Evolutionary conservation across 2,329 filamentous ascomycete species (phyloP), one percentile per base, ranked within the genome.

Genomic region (Tricladium varicosporioides): DNA sequence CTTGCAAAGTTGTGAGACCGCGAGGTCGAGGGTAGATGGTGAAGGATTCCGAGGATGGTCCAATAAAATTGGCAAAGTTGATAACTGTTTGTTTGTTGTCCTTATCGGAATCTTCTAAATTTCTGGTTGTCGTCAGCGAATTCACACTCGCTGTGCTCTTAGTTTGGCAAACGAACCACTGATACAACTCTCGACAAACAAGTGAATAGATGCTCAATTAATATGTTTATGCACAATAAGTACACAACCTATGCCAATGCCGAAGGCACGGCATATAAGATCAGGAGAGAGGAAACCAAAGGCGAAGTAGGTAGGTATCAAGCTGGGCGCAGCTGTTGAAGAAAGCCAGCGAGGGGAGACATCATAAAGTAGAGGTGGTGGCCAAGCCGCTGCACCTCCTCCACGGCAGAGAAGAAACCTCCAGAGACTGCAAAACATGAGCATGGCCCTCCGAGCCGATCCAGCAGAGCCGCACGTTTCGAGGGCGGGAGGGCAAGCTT

Each of bases 221-320:
- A 57, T 55, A 51, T 54, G 36, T 45, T 60, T 60, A 60, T 60
- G 56, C 53, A 60, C 57, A 60, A 57, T 50, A 56, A 48, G 57
- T 54, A 61, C 53, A 62, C 22, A n/a, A 10, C 13, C 22, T 32
- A 16, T 15, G 16, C 2, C 55, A 48, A 57, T 22, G 51, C 48
- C 46, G 54, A 47, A 51, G 32, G 27, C 19, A n/a, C 36, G 36
- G 33, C 14, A 18, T 46, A 44, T 36, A 19, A 15, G 53, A 14
- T 48, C 48, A 50, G 43, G 43, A 47, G 46, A n/a, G 50, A 43
- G 33, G 53, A 50, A 32, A 33, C 50, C 40, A 44, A 48, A 44
- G 61, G 62, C 56, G 58, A 62, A 62, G 64, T 53, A 55, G 51
- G 44, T 56, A 53, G 51, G 44, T 56, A 53, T 57, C 27, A 15